Percentiles rank a stretch among this genome's conserved stretches.
These are phyloP conservation scores for Rubus parviflorus DNA, from an alignment of 306 rosid species.

Conservation along the genomic window DNA sequence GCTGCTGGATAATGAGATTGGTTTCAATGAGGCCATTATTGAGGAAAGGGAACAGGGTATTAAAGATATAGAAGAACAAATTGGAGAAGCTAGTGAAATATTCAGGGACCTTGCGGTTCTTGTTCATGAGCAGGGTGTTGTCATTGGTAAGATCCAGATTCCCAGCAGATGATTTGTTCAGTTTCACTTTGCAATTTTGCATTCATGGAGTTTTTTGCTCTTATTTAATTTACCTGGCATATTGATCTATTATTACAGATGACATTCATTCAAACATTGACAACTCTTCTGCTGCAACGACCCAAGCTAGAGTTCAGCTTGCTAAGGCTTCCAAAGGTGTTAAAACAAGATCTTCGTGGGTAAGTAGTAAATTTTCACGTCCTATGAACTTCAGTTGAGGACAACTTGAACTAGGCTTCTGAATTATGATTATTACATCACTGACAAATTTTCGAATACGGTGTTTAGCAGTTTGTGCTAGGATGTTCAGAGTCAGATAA, in stretches of 20 bases:
- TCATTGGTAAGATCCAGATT: constrained; percentile 52
- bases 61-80: constrained; percentile 68
- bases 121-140: constrained; percentile 76
- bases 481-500: not conserved
- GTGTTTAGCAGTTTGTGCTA: not conserved
- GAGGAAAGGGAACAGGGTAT: constrained; percentile 85
- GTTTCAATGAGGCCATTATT: constrained; percentile 82
- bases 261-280: constrained; percentile 69
- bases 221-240: constrained; percentile 15
- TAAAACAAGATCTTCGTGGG: constrained; percentile 62
- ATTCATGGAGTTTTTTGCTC: constrained; percentile 1
- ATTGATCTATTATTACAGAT: constrained; percentile 38
- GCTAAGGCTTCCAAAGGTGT: constrained; percentile 63
- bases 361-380: constrained; percentile 18
- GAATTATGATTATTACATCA: constrained; percentile 13
- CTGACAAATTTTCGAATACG: constrained; percentile 5
- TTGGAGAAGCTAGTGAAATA: constrained; percentile 69
- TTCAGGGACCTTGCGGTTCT: constrained; percentile 87
- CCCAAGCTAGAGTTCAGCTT: constrained; percentile 54
- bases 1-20: constrained; percentile 58
- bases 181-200: constrained; percentile 13
- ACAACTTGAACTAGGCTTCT: constrained; percentile 1
- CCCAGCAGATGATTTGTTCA: constrained; percentile 11
- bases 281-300: constrained; percentile 57
- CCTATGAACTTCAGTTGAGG: constrained; percentile 15